Percentiles rank a stretch among this genome's conserved stretches.
Evolutionary conservation across 2,329 filamentous ascomycete species (phyloP).

Genomic region (Cladophialophora psammophila): DNA sequence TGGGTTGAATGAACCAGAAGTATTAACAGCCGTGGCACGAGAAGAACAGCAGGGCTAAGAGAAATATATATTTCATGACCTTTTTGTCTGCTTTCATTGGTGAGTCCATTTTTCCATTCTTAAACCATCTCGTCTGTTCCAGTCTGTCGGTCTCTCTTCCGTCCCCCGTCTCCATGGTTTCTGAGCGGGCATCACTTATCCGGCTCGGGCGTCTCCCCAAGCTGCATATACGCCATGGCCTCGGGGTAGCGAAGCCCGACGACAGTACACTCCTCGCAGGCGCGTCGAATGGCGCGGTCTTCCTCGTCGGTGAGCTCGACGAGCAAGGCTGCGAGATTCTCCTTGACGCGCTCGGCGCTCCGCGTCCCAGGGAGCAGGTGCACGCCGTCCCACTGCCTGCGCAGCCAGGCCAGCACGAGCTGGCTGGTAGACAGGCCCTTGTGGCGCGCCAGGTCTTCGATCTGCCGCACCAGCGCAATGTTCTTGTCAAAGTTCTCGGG

Average conservation of each 20-base stretch:
- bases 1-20: too few relatives aligned
- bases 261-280: slow-evolving; percentile 35
- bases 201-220: slow-evolving; percentile 22
- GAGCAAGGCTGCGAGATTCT: slow-evolving; percentile 43
- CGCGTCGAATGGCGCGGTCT: slow-evolving; percentile 42
- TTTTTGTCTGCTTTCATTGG: too few relatives aligned
- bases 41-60: too few relatives aligned
- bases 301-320: slow-evolving; percentile 44
- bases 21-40: too few relatives aligned
- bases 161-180: background rate
- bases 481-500: slow-evolving; percentile 70
- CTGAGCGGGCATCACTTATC: background rate
- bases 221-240: slow-evolving; percentile 6
- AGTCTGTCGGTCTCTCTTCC: background rate
- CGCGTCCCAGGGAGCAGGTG: slow-evolving; percentile 46
- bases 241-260: slow-evolving; percentile 31
- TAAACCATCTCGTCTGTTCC: too few relatives aligned
- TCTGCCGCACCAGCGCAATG: slow-evolving; percentile 64
- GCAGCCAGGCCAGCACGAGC: slow-evolving; percentile 70
- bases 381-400: slow-evolving; percentile 60
- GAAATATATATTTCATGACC: too few relatives aligned
- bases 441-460: slow-evolving; percentile 64
- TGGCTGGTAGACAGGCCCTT: slow-evolving; percentile 70
- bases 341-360: slow-evolving; percentile 41
- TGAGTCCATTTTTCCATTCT: too few relatives aligned